Evolutionary conservation across 1,284 basidiomycete species (phyloP).

Genomic region (Pseudozyma tsukubaensis): DNA sequence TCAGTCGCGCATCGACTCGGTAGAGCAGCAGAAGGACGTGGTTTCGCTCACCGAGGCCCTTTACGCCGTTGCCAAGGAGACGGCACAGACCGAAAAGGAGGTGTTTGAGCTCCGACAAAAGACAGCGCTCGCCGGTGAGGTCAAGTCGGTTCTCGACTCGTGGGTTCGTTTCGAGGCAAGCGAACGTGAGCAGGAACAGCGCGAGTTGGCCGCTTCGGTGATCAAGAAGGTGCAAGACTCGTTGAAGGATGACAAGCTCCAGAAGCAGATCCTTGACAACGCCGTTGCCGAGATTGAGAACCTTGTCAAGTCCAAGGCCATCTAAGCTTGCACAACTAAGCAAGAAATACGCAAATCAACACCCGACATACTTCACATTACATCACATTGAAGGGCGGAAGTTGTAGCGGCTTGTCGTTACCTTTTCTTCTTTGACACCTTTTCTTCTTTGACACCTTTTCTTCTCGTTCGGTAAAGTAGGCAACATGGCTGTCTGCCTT

Average conservation of each 20-base stretch:
- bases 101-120: constrained; percentile 92
- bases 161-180: constrained; percentile 99
- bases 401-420: background rate
- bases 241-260: constrained; percentile 89
- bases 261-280: constrained; percentile 87
- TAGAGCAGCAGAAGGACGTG: constrained; percentile 93
- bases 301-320: constrained; percentile 68
- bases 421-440: too few relatives aligned
- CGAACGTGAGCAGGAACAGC: constrained; percentile 94
- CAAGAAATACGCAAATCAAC: background rate
- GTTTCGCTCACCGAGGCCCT: constrained; percentile 88
- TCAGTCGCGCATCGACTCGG: constrained; percentile 88
- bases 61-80: constrained; percentile 95
- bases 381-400: background rate
- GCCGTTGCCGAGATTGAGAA: constrained; percentile 90
- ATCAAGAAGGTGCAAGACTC: constrained; percentile 85
- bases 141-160: constrained; percentile 94
- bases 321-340: constrained; percentile 45
- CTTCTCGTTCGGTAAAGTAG: background rate
- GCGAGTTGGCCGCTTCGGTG: constrained; percentile 85
- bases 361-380: background rate
- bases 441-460: too few relatives aligned
- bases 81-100: constrained; percentile 88
- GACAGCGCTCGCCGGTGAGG: constrained; percentile 84
- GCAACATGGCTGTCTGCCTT: background rate